Percentiles rank a stretch among this genome's conserved stretches.
Evolutionary conservation across 169 alveolate species (phyloP).

Genomic region (Plasmodium cynomolgi): DNA sequence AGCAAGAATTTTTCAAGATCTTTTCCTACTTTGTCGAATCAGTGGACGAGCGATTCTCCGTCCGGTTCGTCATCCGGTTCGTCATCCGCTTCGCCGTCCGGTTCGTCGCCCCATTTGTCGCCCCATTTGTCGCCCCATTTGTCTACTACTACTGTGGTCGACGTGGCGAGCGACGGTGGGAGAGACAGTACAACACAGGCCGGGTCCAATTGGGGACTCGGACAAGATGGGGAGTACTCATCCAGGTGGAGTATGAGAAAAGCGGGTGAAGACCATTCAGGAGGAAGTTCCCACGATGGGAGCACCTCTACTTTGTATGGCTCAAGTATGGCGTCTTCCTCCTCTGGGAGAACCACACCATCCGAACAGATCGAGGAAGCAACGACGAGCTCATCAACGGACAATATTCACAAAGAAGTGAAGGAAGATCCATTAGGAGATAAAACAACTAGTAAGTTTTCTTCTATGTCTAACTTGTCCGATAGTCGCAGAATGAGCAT

Average conservation of each 20-base stretch:
- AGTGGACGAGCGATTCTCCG: not conserved
- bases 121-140: not conserved
- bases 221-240: not conserved
- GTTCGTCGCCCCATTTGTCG: not conserved
- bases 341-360: not conserved
- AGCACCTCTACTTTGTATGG: not conserved
- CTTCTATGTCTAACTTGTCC: not conserved
- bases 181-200: not conserved
- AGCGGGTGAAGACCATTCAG: not conserved
- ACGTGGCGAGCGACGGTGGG: not conserved
- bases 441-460: not conserved
- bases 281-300: not conserved
- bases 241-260: not conserved
- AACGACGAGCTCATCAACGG: not conserved
- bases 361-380: not conserved
- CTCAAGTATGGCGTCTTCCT: not conserved
- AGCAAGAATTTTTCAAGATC: not conserved
- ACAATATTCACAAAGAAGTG: not conserved
- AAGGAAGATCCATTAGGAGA: not conserved
- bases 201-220: not conserved
- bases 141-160: not conserved
- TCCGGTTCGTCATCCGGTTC: not conserved
- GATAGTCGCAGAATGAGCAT: not conserved
- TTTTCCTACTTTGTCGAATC: not conserved
- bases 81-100: not conserved